These are phyloP conservation scores for Phylloboletellus chloephorus DNA, from an alignment of 1,284 basidiomycete species.

Conservation along the genomic window DNA sequence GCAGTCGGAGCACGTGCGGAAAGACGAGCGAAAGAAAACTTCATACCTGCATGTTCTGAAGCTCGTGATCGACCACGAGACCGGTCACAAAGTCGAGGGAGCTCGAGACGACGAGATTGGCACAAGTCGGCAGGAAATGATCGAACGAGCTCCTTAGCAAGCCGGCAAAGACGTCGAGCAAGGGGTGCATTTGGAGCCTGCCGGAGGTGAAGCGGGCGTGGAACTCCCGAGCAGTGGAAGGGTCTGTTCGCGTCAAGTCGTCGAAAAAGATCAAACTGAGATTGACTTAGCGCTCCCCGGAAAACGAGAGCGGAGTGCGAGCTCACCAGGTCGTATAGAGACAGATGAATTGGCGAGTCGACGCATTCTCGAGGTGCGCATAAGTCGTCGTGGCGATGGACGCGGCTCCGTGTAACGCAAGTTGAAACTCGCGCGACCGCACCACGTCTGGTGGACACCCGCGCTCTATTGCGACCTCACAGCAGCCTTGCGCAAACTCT, in stretches of 20 bases:
- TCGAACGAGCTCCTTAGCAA: slow-evolving; percentile 4
- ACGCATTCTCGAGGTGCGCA: slow-evolving; percentile 2
- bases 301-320: no score
- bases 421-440: slow-evolving; percentile 8
- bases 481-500: slow-evolving; percentile 8
- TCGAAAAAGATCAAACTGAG: slow-evolving; percentile 9
- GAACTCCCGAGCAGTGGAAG: slow-evolving; percentile 5
- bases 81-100: slow-evolving; percentile 8
- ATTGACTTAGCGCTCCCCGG: background rate
- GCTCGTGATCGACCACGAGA: slow-evolving; percentile 7
- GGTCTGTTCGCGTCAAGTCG: slow-evolving; percentile 7
- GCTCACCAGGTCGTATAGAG: slow-evolving; percentile 9
- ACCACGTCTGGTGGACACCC: slow-evolving; percentile 4
- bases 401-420: slow-evolving; percentile 6
- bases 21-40: background rate
- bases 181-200: slow-evolving; percentile 2
- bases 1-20: background rate
- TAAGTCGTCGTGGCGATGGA: slow-evolving; percentile 8
- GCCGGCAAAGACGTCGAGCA: slow-evolving; percentile 4
- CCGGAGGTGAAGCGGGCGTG: slow-evolving; percentile 2
- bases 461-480: slow-evolving; percentile 1
- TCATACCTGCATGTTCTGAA: slow-evolving; percentile 2
- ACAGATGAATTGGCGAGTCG: slow-evolving; percentile 9
- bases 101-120: slow-evolving; percentile 9
- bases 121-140: slow-evolving; percentile 8